Percentiles rank a stretch among this genome's conserved stretches.
Conservation (phyloP, 176 grass and related monocot genomes). For the Metroxylon sagu region DNA sequence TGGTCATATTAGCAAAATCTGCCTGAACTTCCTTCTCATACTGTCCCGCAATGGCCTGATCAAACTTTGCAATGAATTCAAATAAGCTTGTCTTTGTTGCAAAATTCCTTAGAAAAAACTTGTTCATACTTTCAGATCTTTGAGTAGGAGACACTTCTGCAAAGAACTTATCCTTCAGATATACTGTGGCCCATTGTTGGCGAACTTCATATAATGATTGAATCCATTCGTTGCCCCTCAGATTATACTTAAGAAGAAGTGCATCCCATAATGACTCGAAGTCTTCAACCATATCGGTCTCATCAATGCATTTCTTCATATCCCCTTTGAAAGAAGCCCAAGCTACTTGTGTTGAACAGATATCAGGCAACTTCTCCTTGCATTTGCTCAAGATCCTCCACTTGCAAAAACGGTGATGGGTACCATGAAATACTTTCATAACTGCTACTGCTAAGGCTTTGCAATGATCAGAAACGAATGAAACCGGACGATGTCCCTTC, state of each 20-base stretch:
- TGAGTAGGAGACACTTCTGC: slow-evolving; percentile 50
- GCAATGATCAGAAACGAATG: slow-evolving; percentile 70
- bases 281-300: slow-evolving; percentile 38
- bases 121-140: slow-evolving; percentile 70
- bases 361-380: slow-evolving; percentile 62
- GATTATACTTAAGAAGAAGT: slow-evolving; percentile 66
- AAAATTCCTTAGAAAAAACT: slow-evolving; percentile 83
- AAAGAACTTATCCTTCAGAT: slow-evolving; percentile 69
- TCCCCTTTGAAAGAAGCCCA: slow-evolving; percentile 48
- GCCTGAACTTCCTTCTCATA: slow-evolving; percentile 62
- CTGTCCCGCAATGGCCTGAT: slow-evolving; percentile 38
- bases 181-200: slow-evolving; percentile 72
- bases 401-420: slow-evolving; percentile 72
- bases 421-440: slow-evolving; percentile 61
- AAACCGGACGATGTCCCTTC: slow-evolving; percentile 46
- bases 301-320: slow-evolving; percentile 64
- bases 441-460: slow-evolving; percentile 55
- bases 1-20: slow-evolving; percentile 43
- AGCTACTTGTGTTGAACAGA: slow-evolving; percentile 36
- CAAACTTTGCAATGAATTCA: slow-evolving; percentile 67
- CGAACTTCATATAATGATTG: slow-evolving; percentile 70
- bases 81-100: slow-evolving; percentile 50
- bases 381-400: slow-evolving; percentile 74
- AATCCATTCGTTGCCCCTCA: slow-evolving; percentile 82
- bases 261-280: slow-evolving; percentile 70